phyloP scores from a whole-genome alignment of 495 filamentous ascomycete genomes.

The Neurospora africana region DNA sequence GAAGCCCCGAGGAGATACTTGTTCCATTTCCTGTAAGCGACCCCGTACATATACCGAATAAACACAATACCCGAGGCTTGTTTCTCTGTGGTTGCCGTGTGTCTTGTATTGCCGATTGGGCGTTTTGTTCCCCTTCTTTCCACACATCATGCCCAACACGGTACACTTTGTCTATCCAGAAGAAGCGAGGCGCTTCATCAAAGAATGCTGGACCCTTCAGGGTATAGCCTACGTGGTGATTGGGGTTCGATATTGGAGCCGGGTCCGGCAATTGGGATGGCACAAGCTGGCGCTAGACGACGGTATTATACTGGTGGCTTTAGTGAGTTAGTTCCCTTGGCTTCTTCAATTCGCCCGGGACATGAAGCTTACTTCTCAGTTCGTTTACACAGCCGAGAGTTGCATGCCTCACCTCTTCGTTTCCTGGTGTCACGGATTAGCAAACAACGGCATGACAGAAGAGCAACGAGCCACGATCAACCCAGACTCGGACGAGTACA shows the following conservation, averaged over 20 bases:
- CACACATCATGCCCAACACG: neutral
- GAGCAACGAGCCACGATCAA: constrained; percentile 32
- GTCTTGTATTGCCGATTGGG: neutral
- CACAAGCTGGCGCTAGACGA: constrained; percentile 32
- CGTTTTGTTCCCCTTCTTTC: neutral
- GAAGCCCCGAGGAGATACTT: neutral
- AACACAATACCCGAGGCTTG: neutral
- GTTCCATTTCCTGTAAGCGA: no score
- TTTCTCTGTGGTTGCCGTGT: neutral
- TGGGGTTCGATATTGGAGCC: constrained; percentile 16
- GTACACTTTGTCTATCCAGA: neutral
- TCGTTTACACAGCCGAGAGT: constrained; percentile 29
- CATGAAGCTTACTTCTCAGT: constrained; percentile 5
- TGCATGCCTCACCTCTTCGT: constrained; percentile 20
- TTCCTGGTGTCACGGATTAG: constrained; percentile 22
- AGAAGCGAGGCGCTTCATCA: constrained; percentile 12
- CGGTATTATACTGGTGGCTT: constrained; percentile 36
- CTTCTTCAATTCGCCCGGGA: neutral
- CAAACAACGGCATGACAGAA: constrained; percentile 47
- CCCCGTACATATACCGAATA: neutral
- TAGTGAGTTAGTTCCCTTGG: constrained; percentile 35
- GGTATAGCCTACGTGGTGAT: constrained; percentile 18
- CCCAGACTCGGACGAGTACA: constrained; percentile 31
- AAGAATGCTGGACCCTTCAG: constrained; percentile 23
- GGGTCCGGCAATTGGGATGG: constrained; percentile 17